Percentiles rank a stretch among this genome's conserved stretches.
These are phyloP conservation scores for Aureobasidium sp. DNA, from an alignment of 2,329 filamentous ascomycete species.

Conservation along the genomic window DNA sequence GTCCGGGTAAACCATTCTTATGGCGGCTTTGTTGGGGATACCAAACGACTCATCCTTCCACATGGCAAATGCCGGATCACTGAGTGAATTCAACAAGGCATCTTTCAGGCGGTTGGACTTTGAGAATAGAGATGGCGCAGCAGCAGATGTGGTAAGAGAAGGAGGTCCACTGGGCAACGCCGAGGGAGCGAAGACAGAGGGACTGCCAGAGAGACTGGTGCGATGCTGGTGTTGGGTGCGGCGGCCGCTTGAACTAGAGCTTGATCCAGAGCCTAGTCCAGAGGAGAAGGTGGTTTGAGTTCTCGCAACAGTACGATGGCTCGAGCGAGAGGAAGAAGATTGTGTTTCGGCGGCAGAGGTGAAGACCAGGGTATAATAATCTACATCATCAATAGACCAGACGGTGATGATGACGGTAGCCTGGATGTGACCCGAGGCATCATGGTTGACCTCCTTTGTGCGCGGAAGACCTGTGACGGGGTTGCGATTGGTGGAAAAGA, in stretches of 20 bases:
- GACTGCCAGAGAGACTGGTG: slow-evolving; percentile 8
- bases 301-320: slow-evolving; percentile 36
- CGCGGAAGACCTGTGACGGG: slow-evolving; percentile 31
- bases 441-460: slow-evolving; percentile 11
- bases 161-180: slow-evolving; percentile 23
- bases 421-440: slow-evolving; percentile 36
- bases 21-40: slow-evolving; percentile 62
- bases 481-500: slow-evolving; percentile 50
- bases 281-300: slow-evolving; percentile 32
- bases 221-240: slow-evolving; percentile 16
- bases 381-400: slow-evolving; percentile 62
- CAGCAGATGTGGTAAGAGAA: slow-evolving; percentile 28
- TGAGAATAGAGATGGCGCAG: slow-evolving; percentile 59
- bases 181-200: slow-evolving; percentile 14
- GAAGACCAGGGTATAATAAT: slow-evolving; percentile 69
- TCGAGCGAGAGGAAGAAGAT: slow-evolving; percentile 14
- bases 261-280: slow-evolving; percentile 34
- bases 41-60: slow-evolving; percentile 73
- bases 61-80: slow-evolving; percentile 69
- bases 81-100: slow-evolving; percentile 66
- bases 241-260: slow-evolving; percentile 25
- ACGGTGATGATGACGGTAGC: slow-evolving; percentile 72
- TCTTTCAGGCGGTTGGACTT: slow-evolving; percentile 72
- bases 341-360: slow-evolving; percentile 46
- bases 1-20: slow-evolving; percentile 33